A percentile compares a stretch with the other conserved stretches of the same genome.
Conservation (phyloP, 2,329 filamentous ascomycete genomes). For the Neofusicoccum sp. region DNA sequence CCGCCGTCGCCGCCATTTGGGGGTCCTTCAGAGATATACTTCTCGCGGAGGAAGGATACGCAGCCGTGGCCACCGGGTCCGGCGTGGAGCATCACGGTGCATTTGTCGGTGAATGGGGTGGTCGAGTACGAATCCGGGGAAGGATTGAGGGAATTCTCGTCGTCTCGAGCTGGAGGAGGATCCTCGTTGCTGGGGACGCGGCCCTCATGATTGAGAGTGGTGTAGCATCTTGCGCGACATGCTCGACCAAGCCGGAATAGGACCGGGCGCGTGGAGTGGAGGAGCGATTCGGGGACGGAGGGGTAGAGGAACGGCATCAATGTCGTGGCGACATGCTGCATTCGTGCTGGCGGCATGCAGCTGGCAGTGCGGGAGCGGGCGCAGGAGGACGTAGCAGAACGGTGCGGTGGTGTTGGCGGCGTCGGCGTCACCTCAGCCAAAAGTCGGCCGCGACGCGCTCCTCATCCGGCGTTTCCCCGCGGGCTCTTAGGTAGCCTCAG, state of each 20-base stretch:
- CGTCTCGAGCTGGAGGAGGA: conserved; percentile 18
- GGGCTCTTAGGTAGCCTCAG: neutral
- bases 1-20: conserved; percentile 95
- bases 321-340: conserved; percentile 28
- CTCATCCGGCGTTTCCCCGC: neutral
- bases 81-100: conserved; percentile 73
- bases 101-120: conserved; percentile 85
- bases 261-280: conserved; percentile 13
- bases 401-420: neutral
- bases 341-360: conserved; percentile 16
- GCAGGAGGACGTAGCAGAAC: neutral
- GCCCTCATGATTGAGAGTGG: conserved; percentile 24
- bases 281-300: conserved; percentile 35
- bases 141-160: conserved; percentile 68
- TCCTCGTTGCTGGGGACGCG: neutral
- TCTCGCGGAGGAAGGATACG: conserved; percentile 90
- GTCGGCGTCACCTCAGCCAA: neutral
- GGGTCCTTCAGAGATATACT: conserved; percentile 84
- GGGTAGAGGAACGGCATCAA: conserved; percentile 52
- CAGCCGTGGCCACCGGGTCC: conserved; percentile 88
- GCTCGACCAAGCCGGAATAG: conserved; percentile 25
- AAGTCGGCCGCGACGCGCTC: neutral
- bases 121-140: conserved; percentile 80
- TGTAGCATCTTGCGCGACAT: conserved; percentile 34
- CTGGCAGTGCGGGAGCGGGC: conserved; percentile 1